phyloP scores from a whole-genome alignment of 306 rosid species.

The Cucurbita argyrosperma region DNA sequence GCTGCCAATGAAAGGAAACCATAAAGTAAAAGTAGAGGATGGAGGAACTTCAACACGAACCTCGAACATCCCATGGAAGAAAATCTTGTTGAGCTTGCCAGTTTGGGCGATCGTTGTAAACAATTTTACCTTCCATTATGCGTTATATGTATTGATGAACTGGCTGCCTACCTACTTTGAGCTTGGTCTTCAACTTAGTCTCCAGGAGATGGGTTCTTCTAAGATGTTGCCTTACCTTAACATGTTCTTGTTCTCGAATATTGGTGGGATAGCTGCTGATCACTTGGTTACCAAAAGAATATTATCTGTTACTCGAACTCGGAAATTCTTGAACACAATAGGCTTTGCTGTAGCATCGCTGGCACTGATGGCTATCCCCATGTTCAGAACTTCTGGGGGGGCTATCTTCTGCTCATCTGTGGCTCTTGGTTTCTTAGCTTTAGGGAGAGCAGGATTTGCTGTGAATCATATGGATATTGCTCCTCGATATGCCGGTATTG shows the following conservation, averaged over 20 bases:
- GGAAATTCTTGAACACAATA: slow-evolving; percentile 69
- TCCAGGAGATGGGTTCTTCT: slow-evolving; percentile 99
- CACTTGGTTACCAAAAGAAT: slow-evolving; percentile 60
- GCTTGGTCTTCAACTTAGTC: slow-evolving; percentile 81
- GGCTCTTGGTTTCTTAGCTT: slow-evolving; percentile 94
- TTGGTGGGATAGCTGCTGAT: slow-evolving; percentile 84
- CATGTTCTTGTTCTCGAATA: slow-evolving; percentile 89
- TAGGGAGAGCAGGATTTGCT: slow-evolving; percentile 94
- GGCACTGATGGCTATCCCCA: slow-evolving; percentile 59
- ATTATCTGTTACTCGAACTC: slow-evolving; percentile 57
- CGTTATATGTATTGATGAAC: slow-evolving; percentile 84
- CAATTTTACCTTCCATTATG: slow-evolving; percentile 95
- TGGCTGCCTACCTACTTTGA: slow-evolving; percentile 97
- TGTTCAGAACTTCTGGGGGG: slow-evolving; percentile 73
- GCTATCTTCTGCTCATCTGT: slow-evolving; percentile 89
- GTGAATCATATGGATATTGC: slow-evolving; percentile 98
- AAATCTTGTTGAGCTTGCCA: slow-evolving; percentile 59
- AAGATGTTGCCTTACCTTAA: slow-evolving; percentile 93
- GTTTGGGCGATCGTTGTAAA: slow-evolving; percentile 97
- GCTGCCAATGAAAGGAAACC: slow-evolving; percentile 44
- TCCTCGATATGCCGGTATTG: slow-evolving; percentile 89
- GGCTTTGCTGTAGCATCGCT: slow-evolving; percentile 81
- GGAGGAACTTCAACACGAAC: slow-evolving; percentile 19
- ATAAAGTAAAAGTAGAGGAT: slow-evolving; percentile 37
- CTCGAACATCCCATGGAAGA: slow-evolving; percentile 65